A percentile compares a stretch with the other conserved stretches of the same genome.
Evolutionary conservation across 192 early-diverging fungal species (phyloP).

Genomic region (Podila epicladia): DNA sequence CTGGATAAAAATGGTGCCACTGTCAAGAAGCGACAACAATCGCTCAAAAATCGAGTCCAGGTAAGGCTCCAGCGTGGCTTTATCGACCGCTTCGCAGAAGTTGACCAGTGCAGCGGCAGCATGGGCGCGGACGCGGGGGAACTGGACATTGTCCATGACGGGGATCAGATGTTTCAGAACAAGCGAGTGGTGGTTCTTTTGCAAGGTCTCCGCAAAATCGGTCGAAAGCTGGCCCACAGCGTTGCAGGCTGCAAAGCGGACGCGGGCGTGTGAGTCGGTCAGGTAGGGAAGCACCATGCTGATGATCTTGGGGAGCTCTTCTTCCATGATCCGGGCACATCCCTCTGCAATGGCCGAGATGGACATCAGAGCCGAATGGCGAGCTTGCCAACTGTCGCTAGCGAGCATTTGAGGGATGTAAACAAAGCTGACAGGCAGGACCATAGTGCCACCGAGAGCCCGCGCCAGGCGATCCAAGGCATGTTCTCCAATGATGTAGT

Average conservation of each 20-base stretch:
- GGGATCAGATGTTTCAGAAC: slow-evolving; percentile 85
- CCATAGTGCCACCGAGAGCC: slow-evolving; percentile 85
- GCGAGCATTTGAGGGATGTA: slow-evolving; percentile 91
- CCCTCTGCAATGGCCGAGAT: slow-evolving; percentile 98
- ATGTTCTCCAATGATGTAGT: slow-evolving; percentile 92
- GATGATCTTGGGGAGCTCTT: slow-evolving; percentile 87
- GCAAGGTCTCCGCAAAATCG: slow-evolving; percentile 88
- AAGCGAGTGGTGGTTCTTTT: slow-evolving; percentile 76
- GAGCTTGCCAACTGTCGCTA: slow-evolving; percentile 86
- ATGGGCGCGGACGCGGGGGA: slow-evolving; percentile 94
- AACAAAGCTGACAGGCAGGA: slow-evolving; percentile 89
- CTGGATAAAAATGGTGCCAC: slow-evolving; percentile 91
- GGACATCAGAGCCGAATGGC: slow-evolving; percentile 93
- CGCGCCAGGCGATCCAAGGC: slow-evolving; percentile 95
- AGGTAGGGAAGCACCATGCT: slow-evolving; percentile 81
- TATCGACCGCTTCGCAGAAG: slow-evolving; percentile 91
- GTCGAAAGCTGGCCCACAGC: slow-evolving; percentile 97
- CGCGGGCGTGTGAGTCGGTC: slow-evolving; percentile 92
- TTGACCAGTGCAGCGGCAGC: slow-evolving; percentile 98
- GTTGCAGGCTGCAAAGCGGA: slow-evolving; percentile 97
- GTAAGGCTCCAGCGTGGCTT: slow-evolving; percentile 86
- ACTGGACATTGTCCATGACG: slow-evolving; percentile 77
- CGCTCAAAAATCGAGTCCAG: slow-evolving; percentile 90
- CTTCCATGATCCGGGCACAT: slow-evolving; percentile 93
- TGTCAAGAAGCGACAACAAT: slow-evolving; percentile 85